Evolutionary conservation across 768 basidiomycete species (phyloP).

Genomic region (Podaxis sp.): DNA sequence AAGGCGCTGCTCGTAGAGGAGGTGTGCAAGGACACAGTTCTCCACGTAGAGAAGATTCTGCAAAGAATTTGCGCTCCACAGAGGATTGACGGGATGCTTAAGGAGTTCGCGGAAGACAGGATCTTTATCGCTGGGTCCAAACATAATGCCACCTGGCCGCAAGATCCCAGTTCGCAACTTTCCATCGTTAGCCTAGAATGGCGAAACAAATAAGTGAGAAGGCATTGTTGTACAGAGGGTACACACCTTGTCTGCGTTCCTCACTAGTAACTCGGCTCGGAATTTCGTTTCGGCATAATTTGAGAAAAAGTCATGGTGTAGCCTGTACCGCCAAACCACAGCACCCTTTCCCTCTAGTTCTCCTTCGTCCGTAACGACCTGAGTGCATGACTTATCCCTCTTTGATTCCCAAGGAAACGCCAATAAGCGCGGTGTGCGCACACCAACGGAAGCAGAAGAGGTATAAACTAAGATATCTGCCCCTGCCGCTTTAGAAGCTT

Average conservation of each 20-base stretch:
- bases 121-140: background rate
- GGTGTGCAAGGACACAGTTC: background rate
- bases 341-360: background rate
- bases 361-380: background rate
- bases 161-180: background rate
- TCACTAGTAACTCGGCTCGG: background rate
- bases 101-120: background rate
- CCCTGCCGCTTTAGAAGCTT: background rate
- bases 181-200: background rate
- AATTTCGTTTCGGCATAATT: constrained; percentile 4
- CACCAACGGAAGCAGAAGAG: background rate
- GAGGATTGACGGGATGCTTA: background rate
- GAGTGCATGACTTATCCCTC: background rate
- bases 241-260: background rate
- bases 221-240: background rate
- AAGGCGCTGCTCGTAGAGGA: constrained; percentile 2
- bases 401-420: background rate
- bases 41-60: background rate
- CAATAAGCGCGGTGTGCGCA: background rate
- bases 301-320: background rate
- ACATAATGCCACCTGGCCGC: background rate
- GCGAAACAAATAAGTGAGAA: background rate
- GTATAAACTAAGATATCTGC: background rate
- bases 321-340: background rate
- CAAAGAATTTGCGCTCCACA: background rate